Base-by-base conservation (phyloP, 139 green algal species). In the Diplosphaera chodatii region DNA sequence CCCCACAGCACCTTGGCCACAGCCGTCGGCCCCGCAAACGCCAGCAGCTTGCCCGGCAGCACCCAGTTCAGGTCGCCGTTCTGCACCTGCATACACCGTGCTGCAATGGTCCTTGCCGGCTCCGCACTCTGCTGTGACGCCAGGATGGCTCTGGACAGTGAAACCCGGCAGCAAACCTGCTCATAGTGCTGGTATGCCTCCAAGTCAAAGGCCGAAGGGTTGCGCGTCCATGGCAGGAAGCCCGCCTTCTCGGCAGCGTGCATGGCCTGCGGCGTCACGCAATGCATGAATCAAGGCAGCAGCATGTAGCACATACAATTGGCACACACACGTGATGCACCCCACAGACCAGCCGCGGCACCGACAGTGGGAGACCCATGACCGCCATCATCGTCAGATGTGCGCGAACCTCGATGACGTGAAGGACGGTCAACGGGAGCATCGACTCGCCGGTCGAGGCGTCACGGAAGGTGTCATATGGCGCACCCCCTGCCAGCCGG, bases 121-220 rank as follows among this genome's bases (percentile, higher is more conserved):
- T n/a, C n/a, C n/a, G n/a, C n/a, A n/a, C n/a, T n/a, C n/a, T n/a
- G n/a, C n/a, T n/a, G n/a, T n/a, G n/a, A n/a, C n/a, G n/a, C n/a
- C n/a, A n/a, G n/a, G n/a, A n/a, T n/a, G n/a, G n/a, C n/a, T n/a
- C n/a, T n/a, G n/a, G n/a, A n/a, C n/a, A n/a, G n/a, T n/a, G n/a
- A n/a, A n/a, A n/a, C n/a, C n/a, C n/a, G n/a, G n/a, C n/a, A n/a
- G n/a, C n/a, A n/a, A n/a, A 88, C 83, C 84, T 96, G 89, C 79
- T 97, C 92, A 48, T 95, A 96, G 77, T 93, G 83, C 74, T 96
- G 89, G 69, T 97, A 97, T 77, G 97, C 88, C 28, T 89, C 88
- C 25, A 93, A 34, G 72, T 90, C 84, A 77, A 92, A 96, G 0
- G 70, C 48, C 66, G 20, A 69, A 82, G 25, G 72, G 70, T 37